Base-by-base conservation (phyloP, 1,284 basidiomycete species). In the Thelephora terrestris region DNA sequence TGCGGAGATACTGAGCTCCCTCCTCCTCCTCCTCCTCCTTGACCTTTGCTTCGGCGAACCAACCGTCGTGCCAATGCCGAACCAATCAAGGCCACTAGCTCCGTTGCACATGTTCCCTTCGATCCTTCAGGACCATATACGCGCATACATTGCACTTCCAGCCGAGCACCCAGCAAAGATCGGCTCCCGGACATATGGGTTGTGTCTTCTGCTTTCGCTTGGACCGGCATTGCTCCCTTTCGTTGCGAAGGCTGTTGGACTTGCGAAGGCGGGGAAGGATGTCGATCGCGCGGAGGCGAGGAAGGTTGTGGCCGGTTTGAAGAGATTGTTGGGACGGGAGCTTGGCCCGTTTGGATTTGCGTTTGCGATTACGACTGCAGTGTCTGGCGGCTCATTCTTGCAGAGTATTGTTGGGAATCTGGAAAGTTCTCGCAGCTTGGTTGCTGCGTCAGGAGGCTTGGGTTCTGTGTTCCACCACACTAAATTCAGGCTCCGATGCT, bases 171-270 rank as follows among this genome's bases (percentile, higher is more conserved):
- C 80, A 7, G 55, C 70, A n/a, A 78, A 76, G 50, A 68, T 85
- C 36, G 71, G 78, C 1, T 60, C 80, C 23, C 73, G 85, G 50
- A 82, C 85, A 0, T 87, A 85, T 59, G 68, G 66, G 5, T 74
- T 88, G n/a, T 70, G 76, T 0, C 67, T 85, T 17, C 76, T 75
- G 2, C 69, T 87, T n/a, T 76, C 78, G 1, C 68, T 86, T 12
- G 75, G 75, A 1, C 84, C 85, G 0, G 70, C 76, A 2, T 62
- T 85, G 7, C 53, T 84, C 2, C 76, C 78, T 1, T 68, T 80
- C 50, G 27, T 76, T 14, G 61, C 67, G 3, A 23, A 25, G 39
- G 65, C 71, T 7, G 43, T 49, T 55, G 44, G 21, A 43, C 18
- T 35, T 48, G 21, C 50, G 49, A 32, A 32, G 29, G 29, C 29